These are phyloP conservation scores for Nepenthes alata DNA, from an alignment of 179 eudicot genomes.

Conservation along the genomic window DNA sequence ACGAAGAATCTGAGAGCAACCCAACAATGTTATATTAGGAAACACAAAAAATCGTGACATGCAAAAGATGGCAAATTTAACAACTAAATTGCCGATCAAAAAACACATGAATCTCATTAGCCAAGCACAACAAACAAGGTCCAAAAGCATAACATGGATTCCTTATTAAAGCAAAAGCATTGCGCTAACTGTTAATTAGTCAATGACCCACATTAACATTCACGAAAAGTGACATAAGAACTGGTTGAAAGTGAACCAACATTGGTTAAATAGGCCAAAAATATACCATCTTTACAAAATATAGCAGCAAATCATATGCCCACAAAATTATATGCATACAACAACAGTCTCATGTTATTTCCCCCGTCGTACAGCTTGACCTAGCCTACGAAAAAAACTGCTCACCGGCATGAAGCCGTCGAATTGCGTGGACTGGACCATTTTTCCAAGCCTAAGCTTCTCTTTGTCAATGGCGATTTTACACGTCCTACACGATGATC, in stretches of 20 bases:
- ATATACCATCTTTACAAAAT: neutral
- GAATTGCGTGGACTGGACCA: slow-evolving; percentile 91
- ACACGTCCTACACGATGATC: slow-evolving; percentile 83
- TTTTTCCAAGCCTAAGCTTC: slow-evolving; percentile 72
- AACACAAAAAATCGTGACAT: neutral
- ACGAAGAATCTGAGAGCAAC: neutral
- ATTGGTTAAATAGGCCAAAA: neutral
- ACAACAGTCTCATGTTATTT: too few species aligned
- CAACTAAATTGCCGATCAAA: neutral
- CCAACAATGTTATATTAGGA: neutral
- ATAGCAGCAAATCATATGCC: neutral
- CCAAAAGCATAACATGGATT: too few species aligned
- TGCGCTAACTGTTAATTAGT: too few species aligned
- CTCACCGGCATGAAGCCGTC: slow-evolving; percentile 97
- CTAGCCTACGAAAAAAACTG: neutral
- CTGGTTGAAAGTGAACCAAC: neutral
- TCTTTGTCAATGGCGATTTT: slow-evolving; percentile 61
- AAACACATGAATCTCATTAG: neutral
- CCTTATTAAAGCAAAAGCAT: too few species aligned
- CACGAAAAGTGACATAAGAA: slow-evolving; percentile 1
- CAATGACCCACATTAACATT: neutral
- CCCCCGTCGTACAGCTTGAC: too few species aligned
- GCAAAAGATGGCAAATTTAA: neutral
- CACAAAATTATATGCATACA: too few species aligned
- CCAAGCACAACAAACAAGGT: neutral